Percentiles rank a stretch among this genome's conserved stretches.
Evolutionary conservation across 164 flowering plant species (phyloP).

Genomic region (Macadamia tetraphylla): DNA sequence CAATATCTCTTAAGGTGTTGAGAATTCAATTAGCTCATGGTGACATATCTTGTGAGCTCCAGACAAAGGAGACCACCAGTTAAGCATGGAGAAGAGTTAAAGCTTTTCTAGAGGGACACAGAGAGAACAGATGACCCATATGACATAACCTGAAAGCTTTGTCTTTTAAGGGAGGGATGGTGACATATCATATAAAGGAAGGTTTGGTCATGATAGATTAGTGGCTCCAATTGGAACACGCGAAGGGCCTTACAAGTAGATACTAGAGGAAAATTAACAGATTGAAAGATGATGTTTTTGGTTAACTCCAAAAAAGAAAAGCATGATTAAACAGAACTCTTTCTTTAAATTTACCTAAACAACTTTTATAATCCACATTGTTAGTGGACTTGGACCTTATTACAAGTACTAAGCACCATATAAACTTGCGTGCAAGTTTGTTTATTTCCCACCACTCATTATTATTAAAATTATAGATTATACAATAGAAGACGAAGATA

Average conservation of each 20-base stretch:
- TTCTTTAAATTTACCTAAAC: slow-evolving; percentile 7
- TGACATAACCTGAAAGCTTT: not conserved
- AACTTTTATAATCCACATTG: slow-evolving; percentile 26
- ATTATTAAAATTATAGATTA: slow-evolving; percentile 9
- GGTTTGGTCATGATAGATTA: not conserved
- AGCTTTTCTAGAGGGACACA: not conserved
- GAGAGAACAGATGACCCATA: not conserved
- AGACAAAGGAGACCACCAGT: not conserved
- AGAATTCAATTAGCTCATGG: too few species aligned
- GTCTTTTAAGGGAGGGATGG: not conserved
- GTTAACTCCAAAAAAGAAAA: not conserved
- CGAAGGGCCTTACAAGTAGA: not conserved
- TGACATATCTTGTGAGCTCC: too few species aligned
- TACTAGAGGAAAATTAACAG: not conserved
- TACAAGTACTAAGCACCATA: slow-evolving; percentile 26
- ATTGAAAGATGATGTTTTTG: not conserved
- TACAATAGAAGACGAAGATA: slow-evolving; percentile 8
- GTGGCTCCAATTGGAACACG: slow-evolving; percentile 1
- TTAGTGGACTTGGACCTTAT: slow-evolving; percentile 37
- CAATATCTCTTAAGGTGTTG: too few species aligned
- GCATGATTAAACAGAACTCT: slow-evolving; percentile 5
- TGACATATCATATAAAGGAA: not conserved
- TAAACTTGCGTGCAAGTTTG: too few species aligned
- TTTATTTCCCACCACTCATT: slow-evolving; percentile 14
- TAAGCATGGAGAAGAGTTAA: not conserved